Evolutionary conservation across 1,284 basidiomycete species (phyloP).

Genomic region (Cutaneotrichosporon cavernicola): DNA sequence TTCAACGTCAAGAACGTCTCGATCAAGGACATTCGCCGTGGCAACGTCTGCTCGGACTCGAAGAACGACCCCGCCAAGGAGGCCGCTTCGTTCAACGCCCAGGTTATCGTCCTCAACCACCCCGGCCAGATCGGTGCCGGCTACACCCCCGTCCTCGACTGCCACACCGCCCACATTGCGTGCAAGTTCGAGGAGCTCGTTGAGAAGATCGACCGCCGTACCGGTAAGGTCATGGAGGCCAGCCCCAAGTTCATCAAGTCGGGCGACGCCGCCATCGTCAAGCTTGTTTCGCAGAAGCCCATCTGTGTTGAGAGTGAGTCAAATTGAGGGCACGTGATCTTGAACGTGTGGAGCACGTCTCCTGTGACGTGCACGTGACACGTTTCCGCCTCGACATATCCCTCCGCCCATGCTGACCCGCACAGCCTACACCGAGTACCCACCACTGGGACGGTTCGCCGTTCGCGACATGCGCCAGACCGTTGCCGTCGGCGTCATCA

Average conservation of each 20-base stretch:
- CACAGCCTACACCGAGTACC: slow-evolving; percentile 96
- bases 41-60: slow-evolving; percentile 97
- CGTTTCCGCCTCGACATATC: no score
- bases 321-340: no score
- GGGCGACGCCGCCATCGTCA: slow-evolving; percentile 90
- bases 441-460: slow-evolving; percentile 89
- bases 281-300: slow-evolving; percentile 72
- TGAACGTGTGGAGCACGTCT: no score
- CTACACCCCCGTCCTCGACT: slow-evolving; percentile 93
- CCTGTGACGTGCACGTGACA: no score
- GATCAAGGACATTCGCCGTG: slow-evolving; percentile 99
- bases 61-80: slow-evolving; percentile 99
- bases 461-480: slow-evolving; percentile 99
- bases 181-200: slow-evolving; percentile 98
- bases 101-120: slow-evolving; percentile 99
- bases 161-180: slow-evolving; percentile 99
- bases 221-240: slow-evolving; percentile 65
- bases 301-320: slow-evolving; percentile 90
- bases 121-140: slow-evolving; percentile 94
- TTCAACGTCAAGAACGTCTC: slow-evolving; percentile 87
- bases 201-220: slow-evolving; percentile 99
- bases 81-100: slow-evolving; percentile 98
- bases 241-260: slow-evolving; percentile 92
- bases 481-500: slow-evolving; percentile 96
- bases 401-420: no score